These are phyloP conservation scores for Chionographis japonica DNA, from an alignment of 106 monocot species.

Conservation along the genomic window DNA sequence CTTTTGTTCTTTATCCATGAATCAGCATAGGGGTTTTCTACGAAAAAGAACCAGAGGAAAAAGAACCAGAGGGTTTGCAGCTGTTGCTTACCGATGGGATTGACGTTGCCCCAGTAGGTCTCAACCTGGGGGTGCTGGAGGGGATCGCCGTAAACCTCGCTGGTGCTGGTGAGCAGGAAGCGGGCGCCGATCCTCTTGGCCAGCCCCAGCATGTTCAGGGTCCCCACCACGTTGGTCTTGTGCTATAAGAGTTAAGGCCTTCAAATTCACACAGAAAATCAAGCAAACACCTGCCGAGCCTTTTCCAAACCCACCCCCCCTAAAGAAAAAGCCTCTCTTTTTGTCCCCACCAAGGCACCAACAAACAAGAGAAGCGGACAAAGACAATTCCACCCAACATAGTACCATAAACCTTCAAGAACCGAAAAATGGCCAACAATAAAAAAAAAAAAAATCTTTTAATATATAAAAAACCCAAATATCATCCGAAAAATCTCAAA, in stretches of 20 bases:
- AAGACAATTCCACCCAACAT: too few relatives aligned
- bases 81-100: slow-evolving; percentile 64
- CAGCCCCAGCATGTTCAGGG: slow-evolving; percentile 87
- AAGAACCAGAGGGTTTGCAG: neutral
- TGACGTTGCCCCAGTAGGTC: slow-evolving; percentile 98
- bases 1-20: too few relatives aligned
- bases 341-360: too few relatives aligned
- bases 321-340: too few relatives aligned
- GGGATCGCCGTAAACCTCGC: slow-evolving; percentile 94
- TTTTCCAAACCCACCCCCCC: too few relatives aligned
- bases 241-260: slow-evolving; percentile 25
- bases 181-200: slow-evolving; percentile 84
- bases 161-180: slow-evolving; percentile 93
- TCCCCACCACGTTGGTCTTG: slow-evolving; percentile 97
- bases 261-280: too few relatives aligned
- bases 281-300: neutral
- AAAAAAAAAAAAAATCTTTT: too few relatives aligned
- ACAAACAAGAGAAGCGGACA: too few relatives aligned
- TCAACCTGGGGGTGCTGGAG: slow-evolving; percentile 87
- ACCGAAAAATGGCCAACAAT: too few relatives aligned
- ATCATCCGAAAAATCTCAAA: too few relatives aligned
- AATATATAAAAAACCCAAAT: too few relatives aligned
- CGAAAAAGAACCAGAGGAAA: neutral
- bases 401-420: too few relatives aligned
- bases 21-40: neutral